Evolutionary conservation across 2,329 filamentous ascomycete species (phyloP), one percentile per base, ranked within the genome.

Genomic region (Fusarium sp.): DNA sequence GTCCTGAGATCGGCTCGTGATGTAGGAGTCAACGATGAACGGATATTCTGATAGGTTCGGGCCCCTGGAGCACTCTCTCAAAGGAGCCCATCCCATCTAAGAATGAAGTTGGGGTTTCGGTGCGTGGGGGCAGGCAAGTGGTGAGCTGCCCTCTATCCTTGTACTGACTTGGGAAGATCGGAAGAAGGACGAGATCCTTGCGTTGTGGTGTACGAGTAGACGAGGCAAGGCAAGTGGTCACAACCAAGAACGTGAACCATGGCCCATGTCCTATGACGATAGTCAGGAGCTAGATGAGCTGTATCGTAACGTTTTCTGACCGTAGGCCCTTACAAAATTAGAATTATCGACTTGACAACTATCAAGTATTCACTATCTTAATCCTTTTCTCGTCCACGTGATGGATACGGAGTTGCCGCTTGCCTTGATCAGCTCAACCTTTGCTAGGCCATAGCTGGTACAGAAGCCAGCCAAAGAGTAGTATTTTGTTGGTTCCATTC

Each of bases 81-180:
- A 50, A 23, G 50, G 43, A 54, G 57, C 19, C 37, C 47, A 67
- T 62, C 30, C 37, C 47, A 71, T 62, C 56, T 52, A 43, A 50
- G 43, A 44, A 43, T 33, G 18, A 54, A 60, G 66, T 60, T 43
- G 46, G 33, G 46, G 33, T 28, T 38, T 54, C n/a, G 50, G 50
- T 69, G 53, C 68, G 58, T 74, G 71, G 72, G 72, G 72, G 71
- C 50, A 28, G 23, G 18, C 35, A 35, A 60, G 49, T 52, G 56
- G 47, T 71, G 56, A 70, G 66, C 37, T 67, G 38, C 67, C 28
- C 52, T 56, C 46, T 25, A 42, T 63, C 49, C 40, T 38, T 64
- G 64, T 43, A 35, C 59, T 60, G 56, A 50, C 37, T 40, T 64
- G 60, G 54, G 60, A 47, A 63, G 60, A 71, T 67, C 70, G 53